Conservation (phyloP, 805 yeast genomes). For the Pichia nanzhaoensis region DNA sequence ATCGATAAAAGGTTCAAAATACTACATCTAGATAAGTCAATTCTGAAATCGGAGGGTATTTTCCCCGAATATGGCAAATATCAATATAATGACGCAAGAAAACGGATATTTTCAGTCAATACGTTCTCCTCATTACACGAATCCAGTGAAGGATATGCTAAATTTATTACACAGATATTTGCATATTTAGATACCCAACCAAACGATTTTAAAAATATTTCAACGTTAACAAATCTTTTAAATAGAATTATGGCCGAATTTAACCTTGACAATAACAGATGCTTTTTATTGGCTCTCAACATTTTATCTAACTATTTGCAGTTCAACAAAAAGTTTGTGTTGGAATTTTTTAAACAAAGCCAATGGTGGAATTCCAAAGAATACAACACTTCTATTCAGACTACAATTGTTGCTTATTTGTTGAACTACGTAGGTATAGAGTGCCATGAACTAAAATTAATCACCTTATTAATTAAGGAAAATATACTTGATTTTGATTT, state of each 20-base stretch:
- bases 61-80: conserved; percentile 26
- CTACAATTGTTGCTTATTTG: conserved; percentile 20
- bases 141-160: conserved; percentile 72
- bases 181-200: conserved; percentile 28
- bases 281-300: conserved; percentile 56
- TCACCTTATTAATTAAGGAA: conserved; percentile 55
- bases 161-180: conserved; percentile 45
- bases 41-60: conserved; percentile 23
- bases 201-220: conserved; percentile 28
- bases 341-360: conserved; percentile 45
- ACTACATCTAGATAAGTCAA: conserved; percentile 23
- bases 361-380: conserved; percentile 49
- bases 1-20: conserved; percentile 25
- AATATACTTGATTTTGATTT: conserved; percentile 61
- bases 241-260: conserved; percentile 66
- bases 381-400: conserved; percentile 17
- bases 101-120: conserved; percentile 25
- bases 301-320: conserved; percentile 41
- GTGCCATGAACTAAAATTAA: conserved; percentile 25
- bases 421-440: conserved; percentile 18
- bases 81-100: conserved; percentile 27
- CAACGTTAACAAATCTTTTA: conserved; percentile 40
- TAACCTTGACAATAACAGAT: conserved; percentile 64
- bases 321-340: conserved; percentile 38
- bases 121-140: conserved; percentile 61